A percentile compares a stretch with the other conserved stretches of the same genome.
Evolutionary conservation across 495 filamentous ascomycete species (phyloP).

Genomic region (Tetracladium setigerum): DNA sequence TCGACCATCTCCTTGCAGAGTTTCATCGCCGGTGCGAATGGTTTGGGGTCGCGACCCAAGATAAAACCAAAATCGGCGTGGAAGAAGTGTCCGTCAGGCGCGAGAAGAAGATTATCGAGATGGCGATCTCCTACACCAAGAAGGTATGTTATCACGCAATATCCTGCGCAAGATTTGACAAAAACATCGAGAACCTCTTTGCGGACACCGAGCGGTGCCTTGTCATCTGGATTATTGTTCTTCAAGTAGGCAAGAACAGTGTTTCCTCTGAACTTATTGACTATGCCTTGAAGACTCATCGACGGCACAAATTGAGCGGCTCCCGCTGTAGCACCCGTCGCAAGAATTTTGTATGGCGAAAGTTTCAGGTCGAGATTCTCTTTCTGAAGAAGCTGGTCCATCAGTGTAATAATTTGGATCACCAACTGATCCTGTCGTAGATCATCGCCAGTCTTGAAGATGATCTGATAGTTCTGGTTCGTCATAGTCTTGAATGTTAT

Average conservation of each 20-base stretch:
- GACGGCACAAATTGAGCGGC: slow-evolving; percentile 90
- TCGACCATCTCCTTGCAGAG: slow-evolving; percentile 97
- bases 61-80: slow-evolving; percentile 98
- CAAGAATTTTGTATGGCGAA: slow-evolving; percentile 91
- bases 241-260: slow-evolving; percentile 73
- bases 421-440: slow-evolving; percentile 95
- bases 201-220: slow-evolving; percentile 75
- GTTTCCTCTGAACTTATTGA: slow-evolving; percentile 71
- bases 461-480: slow-evolving; percentile 74
- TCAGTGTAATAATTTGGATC: slow-evolving; percentile 95
- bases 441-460: slow-evolving; percentile 97
- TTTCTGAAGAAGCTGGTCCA: slow-evolving; percentile 93
- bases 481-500: slow-evolving; percentile 81
- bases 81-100: slow-evolving; percentile 93
- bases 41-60: slow-evolving; percentile 93
- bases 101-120: slow-evolving; percentile 88
- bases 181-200: slow-evolving; percentile 94
- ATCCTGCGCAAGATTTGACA: slow-evolving; percentile 91
- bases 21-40: slow-evolving; percentile 95
- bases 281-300: slow-evolving; percentile 69
- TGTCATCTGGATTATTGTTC: slow-evolving; percentile 82
- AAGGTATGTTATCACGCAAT: slow-evolving; percentile 98
- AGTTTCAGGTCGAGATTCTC: slow-evolving; percentile 96
- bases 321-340: slow-evolving; percentile 81
- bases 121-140: slow-evolving; percentile 97